Evolutionary conservation across 495 filamentous ascomycete genomes (phyloP).

Genomic region (Tuber borchii): DNA sequence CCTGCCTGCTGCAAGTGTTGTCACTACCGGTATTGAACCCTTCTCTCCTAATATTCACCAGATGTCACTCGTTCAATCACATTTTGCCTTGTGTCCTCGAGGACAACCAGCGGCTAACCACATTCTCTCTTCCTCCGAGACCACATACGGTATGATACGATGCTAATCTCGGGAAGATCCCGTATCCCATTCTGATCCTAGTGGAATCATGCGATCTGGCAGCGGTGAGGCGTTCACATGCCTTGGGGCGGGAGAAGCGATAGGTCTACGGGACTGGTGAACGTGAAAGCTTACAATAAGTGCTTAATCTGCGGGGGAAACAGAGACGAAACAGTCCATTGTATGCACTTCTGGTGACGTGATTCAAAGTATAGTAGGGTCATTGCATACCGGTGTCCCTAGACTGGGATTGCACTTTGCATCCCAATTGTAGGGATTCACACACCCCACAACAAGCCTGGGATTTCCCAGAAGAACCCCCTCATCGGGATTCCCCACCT

Average conservation of each 20-base stretch:
- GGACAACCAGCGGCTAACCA: background rate
- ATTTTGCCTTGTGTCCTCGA: background rate
- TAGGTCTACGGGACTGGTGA: background rate
- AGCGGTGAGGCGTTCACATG: slow-evolving; percentile 1
- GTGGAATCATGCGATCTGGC: background rate
- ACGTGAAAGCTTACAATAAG: background rate
- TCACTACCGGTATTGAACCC: background rate
- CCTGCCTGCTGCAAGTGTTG: background rate
- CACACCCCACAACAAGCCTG: too few species aligned
- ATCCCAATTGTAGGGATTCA: too few species aligned
- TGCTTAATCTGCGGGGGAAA: background rate
- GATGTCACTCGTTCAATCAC: background rate
- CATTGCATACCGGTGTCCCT: background rate
- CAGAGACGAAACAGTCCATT: background rate
- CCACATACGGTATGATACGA: background rate
- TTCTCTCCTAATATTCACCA: background rate
- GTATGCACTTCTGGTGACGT: background rate
- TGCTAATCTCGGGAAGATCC: background rate
- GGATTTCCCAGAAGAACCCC: too few species aligned
- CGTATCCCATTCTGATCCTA: background rate
- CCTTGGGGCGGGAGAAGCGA: background rate
- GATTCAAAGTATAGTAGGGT: background rate
- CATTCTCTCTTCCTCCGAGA: background rate
- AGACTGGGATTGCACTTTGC: too few species aligned
- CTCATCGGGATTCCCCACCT: background rate